Evolutionary conservation across 108 stramenopile species (phyloP), one percentile per base, ranked within the genome.

Genomic region (Nannochloropsis gaditana): DNA sequence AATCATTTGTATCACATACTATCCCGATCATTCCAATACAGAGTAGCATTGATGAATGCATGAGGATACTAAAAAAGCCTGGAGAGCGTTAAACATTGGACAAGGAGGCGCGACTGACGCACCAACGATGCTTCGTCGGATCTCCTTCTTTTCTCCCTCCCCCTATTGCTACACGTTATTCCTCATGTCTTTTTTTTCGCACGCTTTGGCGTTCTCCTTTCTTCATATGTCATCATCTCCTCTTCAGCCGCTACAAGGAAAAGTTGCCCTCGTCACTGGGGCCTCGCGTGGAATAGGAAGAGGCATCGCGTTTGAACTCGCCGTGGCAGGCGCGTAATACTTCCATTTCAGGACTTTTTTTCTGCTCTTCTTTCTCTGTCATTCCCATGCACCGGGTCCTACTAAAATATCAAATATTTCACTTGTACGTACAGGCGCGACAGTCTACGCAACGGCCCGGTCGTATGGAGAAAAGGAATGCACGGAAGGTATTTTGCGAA

Each of bases 251-350:
- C 5, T 73, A n/a, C 59, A 73, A 73, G 59, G 59, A 4, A 73
- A 73, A 73, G 59, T 73, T 73, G 59, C 4, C 2, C n/a, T 73
- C 19, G 59, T 73, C 59, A 73, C 59, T n/a, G 59, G 59, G 4
- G 59, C 59, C n/a, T 73, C 59, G 59, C 59, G 59, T n/a, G 59
- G 59, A 15, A 73, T 73, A 2, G 59, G 59, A n/a, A 73, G 59
- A 73, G 59, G 59, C 19, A 73, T 73, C 15, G 59, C 59, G 5
- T 73, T 73, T n/a, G 59, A 73, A 73, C 59, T 73, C 2, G 59
- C 59, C n/a, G 4, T n/a, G 15, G 59, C 59, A 73, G 59, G 59
- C n/a, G n/a, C 59, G n/a, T 73, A 2, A 73, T 73, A 73, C 59
- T 73, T 73, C 59, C 59, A 73, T 73, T n/a, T 15, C 15, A 73